Evolutionary conservation across 2,329 filamentous ascomycete species (phyloP), one percentile per base, ranked within the genome.

Genomic region (Aureobasidium namibiae): DNA sequence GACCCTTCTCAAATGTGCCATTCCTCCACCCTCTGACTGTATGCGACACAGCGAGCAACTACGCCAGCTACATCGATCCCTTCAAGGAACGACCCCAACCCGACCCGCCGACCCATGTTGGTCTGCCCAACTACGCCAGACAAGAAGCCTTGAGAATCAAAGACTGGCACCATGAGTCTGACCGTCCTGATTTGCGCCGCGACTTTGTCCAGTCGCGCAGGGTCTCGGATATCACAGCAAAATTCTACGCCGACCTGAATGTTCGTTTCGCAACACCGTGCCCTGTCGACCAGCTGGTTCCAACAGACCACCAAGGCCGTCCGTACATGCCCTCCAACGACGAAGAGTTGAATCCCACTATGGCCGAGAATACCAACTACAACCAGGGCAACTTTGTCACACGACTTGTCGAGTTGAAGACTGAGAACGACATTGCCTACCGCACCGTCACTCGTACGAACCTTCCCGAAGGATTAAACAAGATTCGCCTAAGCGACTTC

Each of bases 371-470:
- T 67, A 67, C 46, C 66, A 56, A 62, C 69, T 39, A 36, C 60
- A 45, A 60, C 66, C 44, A 70, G 80, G 54, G 68, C 77, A 74
- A 77, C 41, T 83, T 79, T 63, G 75, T 78, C 46, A 59, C 71
- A 8, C 71, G 80, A 33, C 70, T 75, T 24, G 74, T 72, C 31
- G 83, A 86, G 65, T 69, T 86, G 16, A 66, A 74, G 5, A 70
- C 79, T 59, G 77, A 79, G 34, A 84, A 84, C 62, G 77, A 82
- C 60, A 79, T 80, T 65, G 81, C 77, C 1, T 85, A 82, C 65
- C 75, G 79, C n/a, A 78, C 78, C 50, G 74, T 85, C 56, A 75
- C 76, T 36, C 75, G 81, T 11, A 73, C 79, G 50, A 75, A 76
- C 29, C 59, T 54, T 6, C 60, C 49, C 11, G 34, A 62, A 21